phyloP scores from a whole-genome alignment of 495 filamentous ascomycete genomes.

The Tuber microsphaerosporum region DNA sequence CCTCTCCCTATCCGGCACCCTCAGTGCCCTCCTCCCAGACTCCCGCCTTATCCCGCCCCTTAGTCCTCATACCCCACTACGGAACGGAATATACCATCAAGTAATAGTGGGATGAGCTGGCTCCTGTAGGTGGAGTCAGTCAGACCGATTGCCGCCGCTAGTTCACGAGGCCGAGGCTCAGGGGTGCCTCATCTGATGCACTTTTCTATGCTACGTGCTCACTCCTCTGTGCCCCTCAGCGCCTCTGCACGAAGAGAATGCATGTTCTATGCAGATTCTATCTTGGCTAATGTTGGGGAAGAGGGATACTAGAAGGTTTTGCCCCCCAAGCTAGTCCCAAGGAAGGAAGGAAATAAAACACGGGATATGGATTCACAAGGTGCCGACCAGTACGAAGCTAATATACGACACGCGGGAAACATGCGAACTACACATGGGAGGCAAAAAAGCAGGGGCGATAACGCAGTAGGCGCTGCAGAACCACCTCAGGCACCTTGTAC shows the following conservation, averaged over 20 bases:
- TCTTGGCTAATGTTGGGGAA: background rate
- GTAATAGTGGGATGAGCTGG: background rate
- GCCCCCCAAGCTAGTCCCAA: background rate
- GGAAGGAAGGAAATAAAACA: background rate
- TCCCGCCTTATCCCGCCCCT: background rate
- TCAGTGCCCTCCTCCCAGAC: background rate
- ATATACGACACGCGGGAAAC: background rate
- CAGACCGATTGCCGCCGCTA: background rate
- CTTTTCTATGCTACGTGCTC: background rate
- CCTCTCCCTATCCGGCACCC: background rate
- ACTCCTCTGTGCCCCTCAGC: background rate
- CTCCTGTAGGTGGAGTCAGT: background rate
- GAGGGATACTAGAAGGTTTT: background rate
- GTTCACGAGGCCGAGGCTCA: background rate
- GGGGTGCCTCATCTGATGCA: background rate
- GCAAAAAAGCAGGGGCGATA: background rate
- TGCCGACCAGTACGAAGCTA: background rate
- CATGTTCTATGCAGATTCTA: background rate
- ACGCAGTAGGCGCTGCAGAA: background rate
- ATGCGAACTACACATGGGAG: background rate
- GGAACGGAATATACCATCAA: slow-evolving; percentile 1
- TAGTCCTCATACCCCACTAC: background rate
- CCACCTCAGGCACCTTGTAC: background rate
- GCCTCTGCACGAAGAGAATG: background rate
- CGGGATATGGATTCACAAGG: background rate